A percentile compares a stretch with the other conserved stretches of the same genome.
Evolutionary conservation across 352 stramenopile species (phyloP).

Genomic region (Aphanomyces cochlioides): DNA sequence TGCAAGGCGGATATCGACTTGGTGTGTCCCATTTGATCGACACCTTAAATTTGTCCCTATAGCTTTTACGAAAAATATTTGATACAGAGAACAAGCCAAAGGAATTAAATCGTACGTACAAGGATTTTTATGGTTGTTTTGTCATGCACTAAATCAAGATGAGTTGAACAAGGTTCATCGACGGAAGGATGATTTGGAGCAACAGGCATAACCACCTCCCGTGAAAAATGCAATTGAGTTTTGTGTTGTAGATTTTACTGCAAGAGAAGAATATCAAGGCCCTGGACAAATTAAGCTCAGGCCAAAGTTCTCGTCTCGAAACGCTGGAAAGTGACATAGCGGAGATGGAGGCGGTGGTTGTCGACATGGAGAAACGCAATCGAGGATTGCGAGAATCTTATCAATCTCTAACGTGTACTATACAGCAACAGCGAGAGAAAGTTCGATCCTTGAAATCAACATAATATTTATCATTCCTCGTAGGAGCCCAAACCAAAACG

Average conservation of each 20-base stretch:
- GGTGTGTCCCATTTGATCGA: too few relatives aligned
- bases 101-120: too few relatives aligned
- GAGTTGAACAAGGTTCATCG: neutral
- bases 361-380: slow-evolving; percentile 2
- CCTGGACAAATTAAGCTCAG: slow-evolving; percentile 17
- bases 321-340: slow-evolving; percentile 11
- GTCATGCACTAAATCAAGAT: neutral
- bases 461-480: neutral
- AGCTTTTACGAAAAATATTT: too few relatives aligned
- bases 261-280: slow-evolving; percentile 25
- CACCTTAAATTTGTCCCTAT: too few relatives aligned
- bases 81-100: too few relatives aligned
- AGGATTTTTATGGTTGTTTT: too few relatives aligned
- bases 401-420: slow-evolving; percentile 6
- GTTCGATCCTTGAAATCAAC: slow-evolving; percentile 5
- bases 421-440: neutral
- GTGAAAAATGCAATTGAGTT: neutral
- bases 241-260: slow-evolving; percentile 4
- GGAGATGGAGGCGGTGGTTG: neutral
- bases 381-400: neutral
- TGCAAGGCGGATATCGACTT: too few relatives aligned
- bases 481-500: neutral
- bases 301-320: slow-evolving; percentile 9
- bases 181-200: slow-evolving; percentile 13
- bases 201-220: slow-evolving; percentile 9